Percentiles rank a stretch among this genome's conserved stretches.
Evolutionary conservation across 1,284 basidiomycete genomes (phyloP).

Genomic region (Fomitopsis betulina): DNA sequence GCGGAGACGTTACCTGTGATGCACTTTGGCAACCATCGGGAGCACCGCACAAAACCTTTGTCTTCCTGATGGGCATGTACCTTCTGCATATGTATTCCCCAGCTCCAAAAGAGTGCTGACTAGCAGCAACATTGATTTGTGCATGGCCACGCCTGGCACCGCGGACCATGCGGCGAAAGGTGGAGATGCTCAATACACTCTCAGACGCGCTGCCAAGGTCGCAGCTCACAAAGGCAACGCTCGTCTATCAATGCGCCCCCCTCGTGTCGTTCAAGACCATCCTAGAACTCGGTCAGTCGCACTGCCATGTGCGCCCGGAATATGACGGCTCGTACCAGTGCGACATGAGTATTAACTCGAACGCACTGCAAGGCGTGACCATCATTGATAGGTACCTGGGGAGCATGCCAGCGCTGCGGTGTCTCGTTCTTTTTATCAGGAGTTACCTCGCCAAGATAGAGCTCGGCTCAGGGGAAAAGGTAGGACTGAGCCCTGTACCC

Average conservation of each 20-base stretch:
- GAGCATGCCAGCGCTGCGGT: slow-evolving; percentile 58
- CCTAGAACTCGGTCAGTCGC: slow-evolving; percentile 31
- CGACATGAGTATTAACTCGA: slow-evolving; percentile 70
- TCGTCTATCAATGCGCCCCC: slow-evolving; percentile 54
- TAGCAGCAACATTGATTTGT: slow-evolving; percentile 33
- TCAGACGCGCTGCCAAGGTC: slow-evolving; percentile 23
- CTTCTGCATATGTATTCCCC: background rate
- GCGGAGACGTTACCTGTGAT: slow-evolving; percentile 19
- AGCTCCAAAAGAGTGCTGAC: background rate
- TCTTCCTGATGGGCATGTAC: slow-evolving; percentile 26
- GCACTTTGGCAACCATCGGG: slow-evolving; percentile 27
- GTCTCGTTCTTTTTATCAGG: slow-evolving; percentile 69
- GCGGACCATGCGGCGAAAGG: slow-evolving; percentile 18
- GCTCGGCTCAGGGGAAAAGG: slow-evolving; percentile 70
- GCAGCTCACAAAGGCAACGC: slow-evolving; percentile 31
- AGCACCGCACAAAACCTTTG: slow-evolving; percentile 26
- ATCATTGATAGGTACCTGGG: slow-evolving; percentile 56
- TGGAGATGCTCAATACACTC: slow-evolving; percentile 24
- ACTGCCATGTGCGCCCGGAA: background rate
- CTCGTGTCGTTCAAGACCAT: slow-evolving; percentile 53
- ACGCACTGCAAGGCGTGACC: slow-evolving; percentile 57
- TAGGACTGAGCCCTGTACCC: slow-evolving; percentile 69
- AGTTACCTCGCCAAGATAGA: slow-evolving; percentile 59
- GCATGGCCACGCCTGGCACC: slow-evolving; percentile 19
- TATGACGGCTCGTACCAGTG: slow-evolving; percentile 42